These are phyloP conservation scores for Pyrenochaeta sp. DNA, from an alignment of 2,329 filamentous ascomycete species.

Conservation along the genomic window DNA sequence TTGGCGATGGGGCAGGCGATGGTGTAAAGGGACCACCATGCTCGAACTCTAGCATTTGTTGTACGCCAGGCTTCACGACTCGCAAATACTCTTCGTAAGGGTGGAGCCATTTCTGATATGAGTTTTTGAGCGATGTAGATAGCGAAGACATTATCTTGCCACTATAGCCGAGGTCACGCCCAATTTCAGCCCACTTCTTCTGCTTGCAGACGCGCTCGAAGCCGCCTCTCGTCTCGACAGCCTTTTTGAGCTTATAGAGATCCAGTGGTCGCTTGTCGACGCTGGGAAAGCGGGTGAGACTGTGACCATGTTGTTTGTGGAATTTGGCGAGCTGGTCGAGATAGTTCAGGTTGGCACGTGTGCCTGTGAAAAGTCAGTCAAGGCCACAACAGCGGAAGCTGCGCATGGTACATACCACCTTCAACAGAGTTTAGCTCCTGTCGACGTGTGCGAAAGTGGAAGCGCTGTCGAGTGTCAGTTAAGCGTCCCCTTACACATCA, in stretches of 20 bases:
- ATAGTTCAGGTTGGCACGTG: constrained; percentile 94
- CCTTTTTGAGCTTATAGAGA: constrained; percentile 94
- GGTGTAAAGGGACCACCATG: constrained; percentile 90
- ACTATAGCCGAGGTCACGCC: constrained; percentile 93
- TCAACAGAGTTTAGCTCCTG: constrained; percentile 98
- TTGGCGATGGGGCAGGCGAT: constrained; percentile 76
- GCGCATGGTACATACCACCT: constrained; percentile 74
- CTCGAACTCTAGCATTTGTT: constrained; percentile 91
- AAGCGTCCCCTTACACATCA: constrained; percentile 25
- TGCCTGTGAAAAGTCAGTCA: constrained; percentile 65
- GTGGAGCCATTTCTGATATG: constrained; percentile 94
- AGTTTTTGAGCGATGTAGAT: constrained; percentile 97
- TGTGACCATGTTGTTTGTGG: constrained; percentile 95
- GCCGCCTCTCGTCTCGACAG: constrained; percentile 90
- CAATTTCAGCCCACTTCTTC: constrained; percentile 99
- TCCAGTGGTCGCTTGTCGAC: constrained; percentile 98
- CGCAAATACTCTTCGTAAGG: constrained; percentile 96
- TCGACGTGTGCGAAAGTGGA: constrained; percentile 94
- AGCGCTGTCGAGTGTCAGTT: constrained; percentile 69
- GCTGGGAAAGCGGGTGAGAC: constrained; percentile 91
- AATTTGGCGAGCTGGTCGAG: constrained; percentile 94
- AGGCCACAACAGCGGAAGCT: not conserved
- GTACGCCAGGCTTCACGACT: constrained; percentile 92
- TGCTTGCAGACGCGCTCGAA: constrained; percentile 97
- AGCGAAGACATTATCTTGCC: constrained; percentile 99